Evolutionary conservation across 75 land plant species (phyloP).

Genomic region (Azolla pinnata): DNA sequence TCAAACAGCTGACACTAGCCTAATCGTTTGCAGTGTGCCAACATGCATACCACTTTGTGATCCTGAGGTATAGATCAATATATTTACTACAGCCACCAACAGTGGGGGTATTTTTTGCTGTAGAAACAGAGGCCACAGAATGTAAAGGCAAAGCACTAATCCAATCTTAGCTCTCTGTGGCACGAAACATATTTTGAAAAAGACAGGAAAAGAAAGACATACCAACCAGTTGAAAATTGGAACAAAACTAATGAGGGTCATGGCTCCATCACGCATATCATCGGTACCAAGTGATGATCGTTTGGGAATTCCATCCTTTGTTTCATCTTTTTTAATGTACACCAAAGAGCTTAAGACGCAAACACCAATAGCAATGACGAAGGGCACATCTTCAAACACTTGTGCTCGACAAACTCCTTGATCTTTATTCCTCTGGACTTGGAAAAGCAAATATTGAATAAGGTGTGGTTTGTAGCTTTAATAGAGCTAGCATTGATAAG

Average conservation of each 20-base stretch:
- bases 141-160: neutral
- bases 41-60: no score
- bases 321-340: constrained; percentile 5
- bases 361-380: constrained; percentile 68
- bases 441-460: no score
- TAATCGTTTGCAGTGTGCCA: no score
- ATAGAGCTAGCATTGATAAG: no score
- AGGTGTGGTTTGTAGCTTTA: no score
- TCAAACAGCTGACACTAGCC: no score
- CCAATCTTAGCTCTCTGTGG: neutral
- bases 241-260: constrained; percentile 79
- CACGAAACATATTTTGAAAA: neutral
- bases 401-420: constrained; percentile 45
- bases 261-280: constrained; percentile 68
- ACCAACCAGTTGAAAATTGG: constrained; percentile 98
- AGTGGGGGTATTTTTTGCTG: no score
- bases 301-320: neutral
- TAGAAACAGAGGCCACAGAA: no score
- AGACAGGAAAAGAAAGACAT: constrained; percentile 2
- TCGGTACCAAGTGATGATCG: constrained; percentile 3
- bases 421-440: constrained; percentile 20
- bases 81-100: no score
- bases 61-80: no score
- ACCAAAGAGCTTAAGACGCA: constrained; percentile 61
- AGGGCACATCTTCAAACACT: constrained; percentile 59